phyloP scores from a whole-genome alignment of 345 rosid genomes.

The Balakata baccata region DNA sequence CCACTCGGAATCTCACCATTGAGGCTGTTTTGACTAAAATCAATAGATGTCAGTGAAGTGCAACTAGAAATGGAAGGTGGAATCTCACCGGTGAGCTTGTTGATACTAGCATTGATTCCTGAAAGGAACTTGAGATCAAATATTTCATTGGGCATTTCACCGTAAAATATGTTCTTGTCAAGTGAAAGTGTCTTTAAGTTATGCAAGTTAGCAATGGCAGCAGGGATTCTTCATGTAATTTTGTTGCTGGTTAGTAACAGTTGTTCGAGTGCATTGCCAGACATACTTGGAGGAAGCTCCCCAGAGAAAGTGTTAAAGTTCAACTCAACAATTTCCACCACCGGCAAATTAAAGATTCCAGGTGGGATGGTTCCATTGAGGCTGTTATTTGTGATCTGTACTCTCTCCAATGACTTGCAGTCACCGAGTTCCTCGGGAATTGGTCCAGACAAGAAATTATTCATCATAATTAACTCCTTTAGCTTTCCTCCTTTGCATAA shows the following conservation, averaged over 20 bases:
- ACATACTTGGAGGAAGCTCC: no score
- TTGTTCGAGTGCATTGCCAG: no score
- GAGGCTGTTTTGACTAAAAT: conserved; percentile 62
- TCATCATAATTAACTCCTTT: conserved; percentile 4
- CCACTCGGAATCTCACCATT: conserved; percentile 57
- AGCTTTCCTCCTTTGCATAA: conserved; percentile 41
- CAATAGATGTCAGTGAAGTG: conserved; percentile 48
- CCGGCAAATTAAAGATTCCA: no score
- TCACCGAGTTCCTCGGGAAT: conserved; percentile 61
- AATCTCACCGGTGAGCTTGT: conserved; percentile 55
- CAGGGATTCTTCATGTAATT: no score
- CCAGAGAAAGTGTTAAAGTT: no score
- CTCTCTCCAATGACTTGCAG: conserved; percentile 49
- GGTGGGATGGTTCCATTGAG: no score
- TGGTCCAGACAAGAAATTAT: conserved; percentile 66
- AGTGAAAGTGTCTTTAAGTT: no score
- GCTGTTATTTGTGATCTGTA: no score
- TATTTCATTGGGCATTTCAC: conserved; percentile 51
- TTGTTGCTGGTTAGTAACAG: no score
- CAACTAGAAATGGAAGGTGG: conserved; percentile 51
- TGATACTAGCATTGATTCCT: conserved; percentile 45
- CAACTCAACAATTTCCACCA: no score
- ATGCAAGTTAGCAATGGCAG: no score
- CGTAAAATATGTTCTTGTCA: conserved; percentile 43
- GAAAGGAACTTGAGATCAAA: conserved; percentile 46